Base-by-base conservation (phyloP, 2,329 filamentous ascomycete genomes). In the Penicillium thymicola region DNA sequence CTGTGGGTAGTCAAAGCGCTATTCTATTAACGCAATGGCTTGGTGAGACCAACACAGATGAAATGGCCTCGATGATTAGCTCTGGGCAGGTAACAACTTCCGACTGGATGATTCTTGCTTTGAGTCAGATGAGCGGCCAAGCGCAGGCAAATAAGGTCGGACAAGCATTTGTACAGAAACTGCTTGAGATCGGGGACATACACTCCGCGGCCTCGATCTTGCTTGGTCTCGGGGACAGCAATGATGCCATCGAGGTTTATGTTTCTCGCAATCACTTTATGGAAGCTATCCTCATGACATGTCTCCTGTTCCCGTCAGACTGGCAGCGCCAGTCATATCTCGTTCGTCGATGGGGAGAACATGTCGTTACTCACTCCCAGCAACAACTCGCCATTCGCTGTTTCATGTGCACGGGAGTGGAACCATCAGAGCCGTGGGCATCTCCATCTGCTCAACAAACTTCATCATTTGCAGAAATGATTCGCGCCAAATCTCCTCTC, bases 221-320 rank as follows among this genome's bases (percentile, higher is more conserved):
- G 73, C 85, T 99, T 34, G 92, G 92, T 14, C 86, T 99, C 74
- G 92, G 92, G 2, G 93, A 97, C 69, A 82, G 90, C 65, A 93
- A 95, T 62, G 93, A 99, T 71, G 94, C 94, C 0, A 92, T 99
- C 58, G 94, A 99, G 73, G 89, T 97, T 30, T 99, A 99, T 67
- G 85, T 96, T 32, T 96, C 92, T 11, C 91, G 94, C 62, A 91
- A 88, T 72, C 87, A 88, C 67, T 96, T 88, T 71, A 89, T 99
- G 88, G 94, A 99, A 75, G 93, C 94, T 2, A 81, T 97, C 32
- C 83, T 99, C 14, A 81, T 99, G 62, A 89, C 92, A 0, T 95
- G 91, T 67, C 80, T 97, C 13, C 83, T 89, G 27, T 91, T 88
- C 66, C 92, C 93, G 0, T 78, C 82, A 0, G 92, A 97, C 58